phyloP scores from a whole-genome alignment of 2,329 filamentous ascomycete species.

The Arthrobotrys sinensis region DNA sequence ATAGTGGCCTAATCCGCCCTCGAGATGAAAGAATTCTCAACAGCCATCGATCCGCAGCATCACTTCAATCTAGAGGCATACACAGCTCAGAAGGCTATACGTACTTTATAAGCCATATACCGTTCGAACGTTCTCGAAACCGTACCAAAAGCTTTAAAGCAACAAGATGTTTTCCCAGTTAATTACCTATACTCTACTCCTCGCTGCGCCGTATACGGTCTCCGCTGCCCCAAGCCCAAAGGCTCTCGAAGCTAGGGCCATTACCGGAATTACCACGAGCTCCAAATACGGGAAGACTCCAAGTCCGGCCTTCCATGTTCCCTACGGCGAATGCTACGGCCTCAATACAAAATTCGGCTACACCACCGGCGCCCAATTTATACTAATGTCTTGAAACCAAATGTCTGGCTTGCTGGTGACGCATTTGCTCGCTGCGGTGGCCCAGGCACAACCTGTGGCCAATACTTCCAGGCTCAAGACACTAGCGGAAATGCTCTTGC shows the following conservation, averaged over 20 bases:
- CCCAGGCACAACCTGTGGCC: neutral
- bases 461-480: neutral
- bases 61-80: too few relatives aligned
- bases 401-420: neutral
- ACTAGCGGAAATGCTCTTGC: neutral
- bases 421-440: neutral
- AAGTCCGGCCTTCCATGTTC: neutral
- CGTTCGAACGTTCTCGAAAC: too few relatives aligned
- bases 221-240: neutral
- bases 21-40: too few relatives aligned
- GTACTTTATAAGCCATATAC: too few relatives aligned
- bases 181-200: neutral
- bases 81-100: too few relatives aligned
- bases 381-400: neutral
- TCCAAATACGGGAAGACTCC: slow-evolving; percentile 6
- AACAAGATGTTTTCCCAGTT: slow-evolving; percentile 2
- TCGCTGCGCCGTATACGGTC: neutral
- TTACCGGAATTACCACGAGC: neutral
- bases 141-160: too few relatives aligned
- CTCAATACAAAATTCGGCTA: neutral
- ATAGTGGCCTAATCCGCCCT: too few relatives aligned
- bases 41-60: too few relatives aligned
- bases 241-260: too few relatives aligned
- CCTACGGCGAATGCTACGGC: neutral
- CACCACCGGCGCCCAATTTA: slow-evolving; percentile 6